Evolutionary conservation across 2,329 filamentous ascomycete genomes (phyloP).

Genomic region (Cladorrhinum sp.): DNA sequence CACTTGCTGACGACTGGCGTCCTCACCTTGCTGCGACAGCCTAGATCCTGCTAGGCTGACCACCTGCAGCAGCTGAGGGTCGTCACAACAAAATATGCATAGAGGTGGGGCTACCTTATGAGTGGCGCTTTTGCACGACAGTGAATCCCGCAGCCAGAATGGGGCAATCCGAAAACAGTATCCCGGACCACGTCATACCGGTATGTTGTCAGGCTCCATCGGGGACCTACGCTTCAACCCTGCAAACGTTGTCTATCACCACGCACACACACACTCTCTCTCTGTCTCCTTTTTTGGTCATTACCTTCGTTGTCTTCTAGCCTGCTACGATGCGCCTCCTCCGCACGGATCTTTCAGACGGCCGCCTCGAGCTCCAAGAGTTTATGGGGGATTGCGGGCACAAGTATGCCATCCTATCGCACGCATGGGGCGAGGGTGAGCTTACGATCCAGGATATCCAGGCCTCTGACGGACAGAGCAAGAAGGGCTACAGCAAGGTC

Average conservation of each 20-base stretch:
- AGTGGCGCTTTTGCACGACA: too few species aligned
- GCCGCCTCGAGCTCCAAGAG: not conserved
- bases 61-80: too few species aligned
- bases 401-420: conserved; percentile 21
- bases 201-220: not conserved
- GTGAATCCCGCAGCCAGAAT: not conserved
- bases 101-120: too few species aligned
- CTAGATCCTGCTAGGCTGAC: too few species aligned
- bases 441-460: conserved; percentile 12
- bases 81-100: too few species aligned
- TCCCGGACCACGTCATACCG: not conserved
- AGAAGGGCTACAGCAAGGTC: conserved; percentile 19
- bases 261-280: not conserved
- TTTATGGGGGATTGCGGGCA: not conserved
- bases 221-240: not conserved
- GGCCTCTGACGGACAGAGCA: not conserved
- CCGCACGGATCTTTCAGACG: not conserved
- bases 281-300: not conserved
- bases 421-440: conserved; percentile 17
- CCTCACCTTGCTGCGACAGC: too few species aligned
- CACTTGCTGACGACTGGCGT: too few species aligned
- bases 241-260: not conserved
- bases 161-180: not conserved
- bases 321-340: not conserved
- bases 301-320: not conserved